These are phyloP conservation scores for Penicillium sp. DNA, from an alignment of 2,329 filamentous ascomycete species.

Conservation along the genomic window DNA sequence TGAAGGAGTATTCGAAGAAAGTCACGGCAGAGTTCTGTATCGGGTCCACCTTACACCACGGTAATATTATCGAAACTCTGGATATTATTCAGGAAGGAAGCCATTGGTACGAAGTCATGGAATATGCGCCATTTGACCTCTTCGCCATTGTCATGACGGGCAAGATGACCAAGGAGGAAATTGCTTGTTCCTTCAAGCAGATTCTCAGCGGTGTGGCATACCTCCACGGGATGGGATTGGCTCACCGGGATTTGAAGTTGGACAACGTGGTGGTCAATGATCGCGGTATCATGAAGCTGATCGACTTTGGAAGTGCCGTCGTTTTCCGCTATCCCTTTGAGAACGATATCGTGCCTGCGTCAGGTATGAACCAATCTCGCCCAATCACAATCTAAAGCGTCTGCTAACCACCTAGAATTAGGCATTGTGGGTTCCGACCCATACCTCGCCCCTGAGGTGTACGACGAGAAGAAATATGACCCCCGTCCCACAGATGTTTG, in stretches of 20 bases:
- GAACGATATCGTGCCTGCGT: conserved; percentile 76
- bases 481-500: conserved; percentile 93
- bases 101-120: conserved; percentile 98
- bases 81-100: conserved; percentile 94
- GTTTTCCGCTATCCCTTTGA: conserved; percentile 98
- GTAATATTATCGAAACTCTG: conserved; percentile 96
- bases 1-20: conserved; percentile 97
- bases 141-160: conserved; percentile 99
- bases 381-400: background rate
- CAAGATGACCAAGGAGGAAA: conserved; percentile 89
- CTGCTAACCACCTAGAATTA: conserved; percentile 34
- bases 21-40: conserved; percentile 98
- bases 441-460: conserved; percentile 95
- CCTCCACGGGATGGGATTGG: conserved; percentile 89
- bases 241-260: conserved; percentile 91
- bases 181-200: conserved; percentile 88
- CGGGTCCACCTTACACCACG: conserved; percentile 92
- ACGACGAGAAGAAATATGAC: conserved; percentile 90
- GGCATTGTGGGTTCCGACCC: conserved; percentile 86
- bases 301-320: conserved; percentile 96
- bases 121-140: conserved; percentile 92
- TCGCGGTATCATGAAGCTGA: conserved; percentile 97
- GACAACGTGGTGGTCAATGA: conserved; percentile 98
- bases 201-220: conserved; percentile 94
- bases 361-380: conserved; percentile 59